phyloP scores from a whole-genome alignment of 2,329 filamentous ascomycete species.

The Lachnellula occidentalis region DNA sequence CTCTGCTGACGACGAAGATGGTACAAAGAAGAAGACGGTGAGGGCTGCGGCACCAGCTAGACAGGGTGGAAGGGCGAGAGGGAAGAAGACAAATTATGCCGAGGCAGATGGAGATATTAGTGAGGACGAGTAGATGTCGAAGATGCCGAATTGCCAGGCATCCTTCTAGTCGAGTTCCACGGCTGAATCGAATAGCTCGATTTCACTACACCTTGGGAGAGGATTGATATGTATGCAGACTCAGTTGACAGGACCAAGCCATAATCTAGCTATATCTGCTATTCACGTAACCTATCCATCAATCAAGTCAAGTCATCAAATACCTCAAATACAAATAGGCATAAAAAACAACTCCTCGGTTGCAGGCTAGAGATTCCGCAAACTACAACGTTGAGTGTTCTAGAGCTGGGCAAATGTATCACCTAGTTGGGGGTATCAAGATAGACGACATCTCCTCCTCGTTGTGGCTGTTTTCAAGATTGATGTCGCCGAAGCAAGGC shows the following conservation, averaged over 20 bases:
- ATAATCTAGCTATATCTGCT: not conserved
- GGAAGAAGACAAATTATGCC: slow-evolving; percentile 18
- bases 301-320: too few relatives aligned
- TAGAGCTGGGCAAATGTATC: not conserved
- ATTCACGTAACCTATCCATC: not conserved
- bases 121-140: not conserved
- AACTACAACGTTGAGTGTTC: not conserved
- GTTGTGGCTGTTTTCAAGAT: not conserved
- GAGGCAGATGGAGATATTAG: slow-evolving; percentile 3
- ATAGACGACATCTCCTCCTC: not conserved
- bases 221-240: not conserved
- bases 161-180: not conserved
- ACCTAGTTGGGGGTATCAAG: too few relatives aligned
- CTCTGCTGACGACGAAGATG: slow-evolving; percentile 30
- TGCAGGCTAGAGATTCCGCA: not conserved
- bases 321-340: not conserved
- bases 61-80: slow-evolving; percentile 18
- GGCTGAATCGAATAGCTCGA: not conserved
- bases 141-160: not conserved
- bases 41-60: slow-evolving; percentile 9
- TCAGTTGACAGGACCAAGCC: not conserved
- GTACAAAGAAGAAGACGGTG: not conserved
- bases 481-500: slow-evolving; percentile 9
- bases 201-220: too few relatives aligned
- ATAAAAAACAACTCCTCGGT: not conserved